Base-by-base conservation (phyloP, 2,329 filamentous ascomycete species). In the Colletotrichum falcatum region DNA sequence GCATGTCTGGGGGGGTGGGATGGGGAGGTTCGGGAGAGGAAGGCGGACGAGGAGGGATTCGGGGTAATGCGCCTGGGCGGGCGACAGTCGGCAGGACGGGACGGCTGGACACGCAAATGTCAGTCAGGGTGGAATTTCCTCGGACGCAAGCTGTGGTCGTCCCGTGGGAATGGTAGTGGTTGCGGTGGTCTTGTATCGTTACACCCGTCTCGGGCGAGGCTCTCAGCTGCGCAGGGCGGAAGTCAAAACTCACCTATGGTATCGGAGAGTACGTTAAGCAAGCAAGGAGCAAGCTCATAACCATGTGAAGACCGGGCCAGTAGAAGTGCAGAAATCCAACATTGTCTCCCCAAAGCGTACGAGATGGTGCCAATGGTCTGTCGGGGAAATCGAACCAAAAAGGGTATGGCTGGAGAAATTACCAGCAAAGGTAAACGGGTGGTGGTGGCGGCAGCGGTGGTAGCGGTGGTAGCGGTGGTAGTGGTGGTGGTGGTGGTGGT, bases 1-100 rank as follows among this genome's bases (percentile, higher is more conserved):
- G 93, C 93, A 96, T 95, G 75, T 65, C 70, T 55, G 64, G 48
- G 4, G 3, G 30, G 30, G n/a, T n/a, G n/a, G 26, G 51, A 26
- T 61, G 46, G 68, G 66, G 49, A 28, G 26, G 60, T 48, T 69
- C 69, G 69, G 54, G 30, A 54, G 23, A 46, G 18, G 56, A 18
- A 49, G 51, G 61, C 5, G 23, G 33, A 39, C 9, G 56, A 37
- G 61, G 62, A 46, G 58, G 23, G 39, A 48, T 46, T 62, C 56
- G 66, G 53, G 20, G 33, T 56, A 63, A 33, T 26, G 61, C 56
- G 35, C 51, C 67, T 70, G 53, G 4, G 33, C 8, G 20, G 54
- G 28, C 23, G 58, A 62, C 26, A 70, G 37, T 14, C 37, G 5
- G 67, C 28, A 35, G 30, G n/a, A n/a, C n/a, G n/a, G n/a, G n/a